Base-by-base conservation (phyloP, 352 stramenopile species). In the Globisporangium nagaii region DNA sequence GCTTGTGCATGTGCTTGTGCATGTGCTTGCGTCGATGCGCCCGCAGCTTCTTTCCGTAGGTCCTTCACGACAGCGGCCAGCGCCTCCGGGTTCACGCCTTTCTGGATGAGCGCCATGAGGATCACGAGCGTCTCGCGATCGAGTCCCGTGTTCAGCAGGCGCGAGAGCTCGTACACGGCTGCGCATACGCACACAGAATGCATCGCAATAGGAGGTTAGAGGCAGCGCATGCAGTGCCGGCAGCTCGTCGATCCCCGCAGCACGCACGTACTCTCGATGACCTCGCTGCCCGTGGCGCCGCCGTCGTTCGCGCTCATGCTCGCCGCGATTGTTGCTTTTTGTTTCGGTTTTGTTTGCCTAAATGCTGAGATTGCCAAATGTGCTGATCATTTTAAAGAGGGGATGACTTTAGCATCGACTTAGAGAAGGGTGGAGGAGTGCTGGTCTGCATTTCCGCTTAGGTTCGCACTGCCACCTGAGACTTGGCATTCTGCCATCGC, bases 161-260 rank as follows among this genome's bases (percentile, higher is more conserved):
- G 84, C 35, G 87, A 96, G 22, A 97, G 80, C 70, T 97, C 89
- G 53, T 95, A 93, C 51, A 96, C 73, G 10, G 87, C 86, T 93
- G 56, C 25, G 17, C n/a, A n/a, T 7, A n/a, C 10, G 37, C 12
- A 28, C 27, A 44, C 39, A 6, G 17, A 44, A 49, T n/a, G n/a
- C n/a, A n/a, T n/a, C n/a, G n/a, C n/a, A n/a, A n/a, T n/a, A n/a
- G n/a, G n/a, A n/a, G n/a, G n/a, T n/a, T n/a, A n/a, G n/a, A n/a
- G n/a, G n/a, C n/a, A n/a, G n/a, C n/a, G n/a, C n/a, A n/a, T n/a
- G n/a, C n/a, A n/a, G n/a, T n/a, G n/a, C n/a, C n/a, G n/a, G n/a
- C n/a, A n/a, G n/a, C n/a, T n/a, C n/a, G n/a, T n/a, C n/a, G n/a
- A n/a, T 28, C 46, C 17, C 48, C 1, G 13, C 19, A 25, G 13